Base-by-base conservation (phyloP, 805 yeast species). In the Ogataea paradorogensis region DNA sequence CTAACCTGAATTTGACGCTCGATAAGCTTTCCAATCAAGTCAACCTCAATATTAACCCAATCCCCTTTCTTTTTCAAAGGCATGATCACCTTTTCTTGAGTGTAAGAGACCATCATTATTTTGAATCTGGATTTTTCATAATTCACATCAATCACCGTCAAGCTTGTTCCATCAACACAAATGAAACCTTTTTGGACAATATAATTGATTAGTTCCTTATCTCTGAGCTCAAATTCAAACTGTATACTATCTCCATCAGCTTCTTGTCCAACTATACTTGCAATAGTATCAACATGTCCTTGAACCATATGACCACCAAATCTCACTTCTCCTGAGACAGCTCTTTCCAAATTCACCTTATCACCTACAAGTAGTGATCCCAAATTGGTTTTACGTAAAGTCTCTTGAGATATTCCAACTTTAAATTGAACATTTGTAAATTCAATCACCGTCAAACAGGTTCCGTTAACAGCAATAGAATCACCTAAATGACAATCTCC, bases 261-360 rank as follows among this genome's bases (percentile, higher is more conserved):
- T 8, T 49, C 62, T 20, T 63, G 70, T 0, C 63, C 60, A 1
- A 73, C 71, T 27, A 91, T 82, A 25, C 59, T 62, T 2, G 96
- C 96, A 25, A 82, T 73, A 0, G 96, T 86, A 60, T 93, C 99
- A 21, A 93, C 88, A 66, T 93, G 99, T 5, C 99, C 99, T 56
- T 93, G 99, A 2, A 93, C 99, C 48, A 91, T 78, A 62, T 93
- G 99, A 1, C 99, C 99, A 16, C 99, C 99, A 55, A 90, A 78
- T 47, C 99, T 71, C 6, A 80, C 86, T 38, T 85, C 87, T 10
- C 69, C 71, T 2, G 80, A 70, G 23, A 93, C 88, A 0, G 99
- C 99, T 43, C 99, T 72, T 62, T 93, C 99, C 46, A 91, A 69
- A 59, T 93, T 91, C 15, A 93, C 96, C 43, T 70, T 72, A 14